Percentiles rank a stretch among this genome's conserved stretches.
Conservation (phyloP, 2,329 filamentous ascomycete species). For the Elsinoe fawcettii region DNA sequence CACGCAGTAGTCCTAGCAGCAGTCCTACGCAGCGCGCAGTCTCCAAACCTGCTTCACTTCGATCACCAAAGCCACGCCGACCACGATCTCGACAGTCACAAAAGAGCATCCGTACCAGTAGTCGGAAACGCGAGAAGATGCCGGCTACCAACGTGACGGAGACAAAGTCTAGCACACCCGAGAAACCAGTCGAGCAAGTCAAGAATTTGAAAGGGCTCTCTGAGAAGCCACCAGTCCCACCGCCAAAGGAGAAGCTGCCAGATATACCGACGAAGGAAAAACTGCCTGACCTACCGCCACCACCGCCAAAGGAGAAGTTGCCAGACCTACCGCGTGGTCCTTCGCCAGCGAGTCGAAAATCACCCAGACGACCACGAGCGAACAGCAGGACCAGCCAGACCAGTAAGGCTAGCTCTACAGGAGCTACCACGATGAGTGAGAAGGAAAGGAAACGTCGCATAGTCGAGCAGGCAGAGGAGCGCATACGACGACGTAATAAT, state of each 20-base stretch:
- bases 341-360: neutral
- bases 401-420: conserved; percentile 13
- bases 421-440: conserved; percentile 18
- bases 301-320: conserved; percentile 17
- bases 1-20: conserved; percentile 29
- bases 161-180: neutral
- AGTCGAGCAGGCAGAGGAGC: conserved; percentile 28
- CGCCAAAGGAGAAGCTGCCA: conserved; percentile 19
- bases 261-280: conserved; percentile 16
- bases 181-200: conserved; percentile 19
- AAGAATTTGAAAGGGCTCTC: neutral
- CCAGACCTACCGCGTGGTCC: conserved; percentile 15
- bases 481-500: conserved; percentile 22
- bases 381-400: conserved; percentile 3
- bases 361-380: conserved; percentile 2
- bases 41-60: conserved; percentile 15
- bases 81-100: neutral
- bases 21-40: neutral
- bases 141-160: neutral
- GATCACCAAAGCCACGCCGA: neutral
- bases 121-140: conserved; percentile 6
- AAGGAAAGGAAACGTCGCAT: conserved; percentile 29
- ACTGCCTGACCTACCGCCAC: conserved; percentile 18
- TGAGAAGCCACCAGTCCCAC: conserved; percentile 12
- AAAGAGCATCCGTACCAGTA: neutral